Evolutionary conservation across 106 monocot genomes (phyloP).

Genomic region (Ottelia alismoides): DNA sequence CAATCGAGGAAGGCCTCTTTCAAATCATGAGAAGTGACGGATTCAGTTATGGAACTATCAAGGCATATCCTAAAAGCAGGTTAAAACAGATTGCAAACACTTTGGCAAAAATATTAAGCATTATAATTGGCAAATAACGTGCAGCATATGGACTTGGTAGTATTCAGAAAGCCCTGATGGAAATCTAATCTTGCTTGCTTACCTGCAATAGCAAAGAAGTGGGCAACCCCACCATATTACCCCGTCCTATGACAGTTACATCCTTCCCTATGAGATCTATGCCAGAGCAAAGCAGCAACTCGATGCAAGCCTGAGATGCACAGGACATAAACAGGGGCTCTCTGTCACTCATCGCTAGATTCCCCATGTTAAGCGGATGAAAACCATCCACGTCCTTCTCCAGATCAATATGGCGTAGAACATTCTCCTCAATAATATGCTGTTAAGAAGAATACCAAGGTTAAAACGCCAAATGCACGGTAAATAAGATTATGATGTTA

Average conservation of each 20-base stretch:
- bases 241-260: slow-evolving; percentile 68
- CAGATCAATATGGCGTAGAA: slow-evolving; percentile 53
- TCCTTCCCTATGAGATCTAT: slow-evolving; percentile 67
- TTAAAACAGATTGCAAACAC: too few species aligned
- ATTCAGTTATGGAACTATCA: too few species aligned
- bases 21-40: too few species aligned
- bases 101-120: too few species aligned
- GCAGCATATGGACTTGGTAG: too few species aligned
- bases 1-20: too few species aligned
- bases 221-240: slow-evolving; percentile 85
- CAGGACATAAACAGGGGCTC: slow-evolving; percentile 83
- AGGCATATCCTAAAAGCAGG: too few species aligned
- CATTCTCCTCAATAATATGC: slow-evolving; percentile 83
- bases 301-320: slow-evolving; percentile 84
- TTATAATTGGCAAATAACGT: too few species aligned
- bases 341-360: slow-evolving; percentile 73
- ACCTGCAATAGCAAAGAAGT: slow-evolving; percentile 80
- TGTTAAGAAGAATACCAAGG: slow-evolving; percentile 31
- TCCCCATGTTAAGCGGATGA: slow-evolving; percentile 91
- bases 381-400: slow-evolving; percentile 98
- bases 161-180: too few species aligned
- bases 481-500: too few species aligned
- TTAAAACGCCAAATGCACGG: too few species aligned
- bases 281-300: slow-evolving; percentile 47
- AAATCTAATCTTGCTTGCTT: too few species aligned